These are phyloP conservation scores for Ceratocystis eucalypticola DNA, from an alignment of 2,329 filamentous ascomycete genomes.

Conservation along the genomic window DNA sequence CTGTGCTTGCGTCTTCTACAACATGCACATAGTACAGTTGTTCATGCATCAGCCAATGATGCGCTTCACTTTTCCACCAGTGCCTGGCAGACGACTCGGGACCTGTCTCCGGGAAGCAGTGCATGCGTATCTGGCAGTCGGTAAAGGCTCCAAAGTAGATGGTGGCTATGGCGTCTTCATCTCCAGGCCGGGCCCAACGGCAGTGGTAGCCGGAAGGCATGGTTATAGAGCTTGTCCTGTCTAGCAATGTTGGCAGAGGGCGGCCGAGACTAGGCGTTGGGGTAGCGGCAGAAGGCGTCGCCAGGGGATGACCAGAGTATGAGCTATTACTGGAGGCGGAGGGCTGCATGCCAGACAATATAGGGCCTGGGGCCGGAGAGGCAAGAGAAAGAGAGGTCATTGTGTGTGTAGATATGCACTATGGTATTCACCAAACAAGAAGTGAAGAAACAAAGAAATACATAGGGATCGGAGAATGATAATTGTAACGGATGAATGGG, in stretches of 20 bases:
- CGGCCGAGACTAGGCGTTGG: background rate
- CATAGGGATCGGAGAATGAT: too few relatives aligned
- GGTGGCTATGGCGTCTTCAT: slow-evolving; percentile 14
- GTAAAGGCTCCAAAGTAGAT: slow-evolving; percentile 17
- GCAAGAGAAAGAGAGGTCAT: background rate
- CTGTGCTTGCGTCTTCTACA: background rate
- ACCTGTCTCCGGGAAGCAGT: slow-evolving; percentile 15
- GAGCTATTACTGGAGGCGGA: background rate
- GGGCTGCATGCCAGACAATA: background rate
- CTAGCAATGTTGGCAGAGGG: background rate
- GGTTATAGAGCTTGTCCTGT: background rate
- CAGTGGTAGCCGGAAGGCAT: slow-evolving; percentile 13
- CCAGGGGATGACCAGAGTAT: background rate
- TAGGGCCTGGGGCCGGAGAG: background rate
- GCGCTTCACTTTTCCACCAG: slow-evolving; percentile 16
- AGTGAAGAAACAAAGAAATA: too few relatives aligned
- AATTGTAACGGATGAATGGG: too few relatives aligned
- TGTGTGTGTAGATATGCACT: background rate
- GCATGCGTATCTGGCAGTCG: slow-evolving; percentile 8
- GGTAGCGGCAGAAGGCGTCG: background rate
- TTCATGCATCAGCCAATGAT: slow-evolving; percentile 13
- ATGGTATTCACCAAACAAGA: too few relatives aligned
- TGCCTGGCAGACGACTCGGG: slow-evolving; percentile 1
- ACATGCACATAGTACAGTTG: slow-evolving; percentile 14
- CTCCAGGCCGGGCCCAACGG: slow-evolving; percentile 12